Base-by-base conservation (phyloP, 225 moss, liverwort and hornwort genomes). In the Anthoceros angustus region DNA sequence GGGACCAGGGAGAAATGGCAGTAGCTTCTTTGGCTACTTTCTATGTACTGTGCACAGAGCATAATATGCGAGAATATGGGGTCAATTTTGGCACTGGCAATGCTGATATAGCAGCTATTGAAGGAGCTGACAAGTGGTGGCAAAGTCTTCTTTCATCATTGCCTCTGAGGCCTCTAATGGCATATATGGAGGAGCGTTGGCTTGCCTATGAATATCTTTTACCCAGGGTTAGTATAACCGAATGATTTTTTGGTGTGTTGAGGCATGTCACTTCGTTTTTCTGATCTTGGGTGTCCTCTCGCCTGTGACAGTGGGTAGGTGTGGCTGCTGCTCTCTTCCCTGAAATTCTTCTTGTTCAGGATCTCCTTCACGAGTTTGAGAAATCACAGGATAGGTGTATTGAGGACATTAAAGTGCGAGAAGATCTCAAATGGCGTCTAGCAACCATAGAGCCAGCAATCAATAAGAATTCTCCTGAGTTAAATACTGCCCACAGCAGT, bases 101-200 rank as follows among this genome's bases (percentile, higher is more conserved):
- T 71, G 85, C 83, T 77, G 78, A 75, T 66, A 49, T 69, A 12
- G 67, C 42, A 62, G 66, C 70, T 25, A 64, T 75, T 32, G 64
- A 78, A 67, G 81, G 75, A 62, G 43, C 75, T 76, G 80, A 83
- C 55, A 80, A 84, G 70, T 88, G 84, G 74, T 87, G 83, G 81
- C 73, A 81, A 62, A 84, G 87, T 60, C 81, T 98, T 38, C 78
- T 98, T 65, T 71, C 79, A 48, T 80, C 83, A 68, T 80, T 92
- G 63, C 98, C 98, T 12, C 77, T 92, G 78, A 76, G 82, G 42
- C 77, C 85, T 41, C 84, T 98, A 38, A 68, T 89, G n/a, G 75
- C 70, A 63, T 83, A 83, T 67, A 98, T 98, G 92, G 92, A 92
- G 80, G 78, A 74, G 70, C 85, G 83, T 43, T 98, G 98, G 88